Evolutionary conservation across 371 early-diverging fungal species (phyloP).

Genomic region (Umbelopsis sp.): DNA sequence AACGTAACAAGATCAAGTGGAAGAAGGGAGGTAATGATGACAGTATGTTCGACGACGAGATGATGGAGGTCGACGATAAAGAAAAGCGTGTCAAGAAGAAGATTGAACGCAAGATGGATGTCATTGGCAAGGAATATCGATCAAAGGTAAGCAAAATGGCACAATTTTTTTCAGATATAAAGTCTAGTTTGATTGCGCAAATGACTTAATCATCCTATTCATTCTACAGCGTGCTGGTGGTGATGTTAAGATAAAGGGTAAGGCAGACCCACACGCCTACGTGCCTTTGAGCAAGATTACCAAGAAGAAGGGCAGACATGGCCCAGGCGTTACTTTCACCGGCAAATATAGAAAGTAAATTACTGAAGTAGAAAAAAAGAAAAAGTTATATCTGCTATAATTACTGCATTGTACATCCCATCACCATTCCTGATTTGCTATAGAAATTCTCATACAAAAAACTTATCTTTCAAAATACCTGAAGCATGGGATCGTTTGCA

Average conservation of each 20-base stretch:
- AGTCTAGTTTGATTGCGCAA: too few relatives aligned
- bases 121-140: conserved; percentile 61
- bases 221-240: conserved; percentile 76
- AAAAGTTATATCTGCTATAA: conserved; percentile 1
- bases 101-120: conserved; percentile 32
- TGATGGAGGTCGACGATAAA: conserved; percentile 58
- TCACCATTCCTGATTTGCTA: conserved; percentile 3
- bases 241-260: conserved; percentile 88
- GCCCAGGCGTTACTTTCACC: conserved; percentile 46
- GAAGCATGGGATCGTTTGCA: too few relatives aligned
- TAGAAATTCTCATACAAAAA: not conserved
- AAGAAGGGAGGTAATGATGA: conserved; percentile 63
- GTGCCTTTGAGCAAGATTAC: conserved; percentile 78
- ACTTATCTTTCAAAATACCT: not conserved
- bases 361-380: not conserved
- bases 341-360: conserved; percentile 48
- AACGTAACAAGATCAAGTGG: conserved; percentile 87
- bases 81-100: conserved; percentile 31
- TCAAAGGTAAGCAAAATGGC: conserved; percentile 52
- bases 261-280: conserved; percentile 95
- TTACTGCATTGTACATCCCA: conserved; percentile 17
- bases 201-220: too few relatives aligned
- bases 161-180: too few relatives aligned
- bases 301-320: conserved; percentile 52
- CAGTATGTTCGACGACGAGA: conserved; percentile 50